Percentiles rank a stretch among this genome's conserved stretches.
These are phyloP conservation scores for Entonaema liquescens DNA, from an alignment of 495 filamentous ascomycete species.

Conservation along the genomic window DNA sequence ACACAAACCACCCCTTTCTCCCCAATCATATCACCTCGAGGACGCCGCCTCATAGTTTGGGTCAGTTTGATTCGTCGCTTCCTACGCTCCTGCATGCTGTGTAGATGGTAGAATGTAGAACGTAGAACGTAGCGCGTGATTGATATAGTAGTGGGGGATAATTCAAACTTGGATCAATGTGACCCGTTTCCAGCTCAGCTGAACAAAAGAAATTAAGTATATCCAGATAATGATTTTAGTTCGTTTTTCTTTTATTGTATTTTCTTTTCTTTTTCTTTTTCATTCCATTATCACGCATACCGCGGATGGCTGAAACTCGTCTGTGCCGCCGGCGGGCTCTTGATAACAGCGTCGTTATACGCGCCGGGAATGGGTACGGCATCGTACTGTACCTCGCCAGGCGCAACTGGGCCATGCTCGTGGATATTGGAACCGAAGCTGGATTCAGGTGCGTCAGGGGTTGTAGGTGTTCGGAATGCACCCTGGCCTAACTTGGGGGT, in stretches of 20 bases:
- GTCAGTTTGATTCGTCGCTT: constrained; percentile 24
- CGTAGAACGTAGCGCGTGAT: constrained; percentile 2
- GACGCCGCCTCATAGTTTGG: constrained; percentile 25
- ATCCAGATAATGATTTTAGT: constrained; percentile 23
- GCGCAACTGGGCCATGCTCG: constrained; percentile 62
- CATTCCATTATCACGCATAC: constrained; percentile 1
- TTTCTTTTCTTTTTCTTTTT: constrained; percentile 7
- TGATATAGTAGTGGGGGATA: not conserved
- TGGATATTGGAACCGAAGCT: constrained; percentile 41
- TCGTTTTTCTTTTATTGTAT: not conserved
- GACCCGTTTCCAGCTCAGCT: constrained; percentile 43
- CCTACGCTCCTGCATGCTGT: constrained; percentile 16
- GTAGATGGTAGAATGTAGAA: constrained; percentile 14
- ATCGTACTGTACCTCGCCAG: constrained; percentile 72
- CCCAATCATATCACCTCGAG: constrained; percentile 35
- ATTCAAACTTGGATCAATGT: constrained; percentile 7
- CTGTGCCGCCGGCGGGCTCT: constrained; percentile 54
- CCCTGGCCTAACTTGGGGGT: constrained; percentile 72
- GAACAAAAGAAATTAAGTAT: constrained; percentile 45
- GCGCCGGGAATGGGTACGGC: constrained; percentile 73
- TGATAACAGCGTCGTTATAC: constrained; percentile 59
- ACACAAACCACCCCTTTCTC: not conserved
- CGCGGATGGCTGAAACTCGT: constrained; percentile 48
- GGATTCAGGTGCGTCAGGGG: constrained; percentile 35
- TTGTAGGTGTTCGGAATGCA: constrained; percentile 59